Percentiles rank a stretch among this genome's conserved stretches.
Conservation (phyloP, 1,284 basidiomycete species). For the Moesziomyces sp. region DNA sequence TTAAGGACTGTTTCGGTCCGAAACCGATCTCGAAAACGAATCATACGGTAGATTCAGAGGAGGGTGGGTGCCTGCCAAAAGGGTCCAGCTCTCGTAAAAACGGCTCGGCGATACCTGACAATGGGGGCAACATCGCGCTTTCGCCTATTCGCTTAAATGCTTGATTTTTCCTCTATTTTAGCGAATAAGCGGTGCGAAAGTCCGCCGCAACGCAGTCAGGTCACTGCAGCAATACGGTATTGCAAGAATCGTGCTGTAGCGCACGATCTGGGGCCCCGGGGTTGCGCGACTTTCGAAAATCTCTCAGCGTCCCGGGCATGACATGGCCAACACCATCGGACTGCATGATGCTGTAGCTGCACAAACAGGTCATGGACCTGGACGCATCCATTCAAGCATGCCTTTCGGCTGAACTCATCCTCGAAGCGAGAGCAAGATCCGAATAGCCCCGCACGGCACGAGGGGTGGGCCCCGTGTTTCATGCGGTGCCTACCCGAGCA, state of each 20-base stretch:
- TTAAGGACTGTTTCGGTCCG: background rate
- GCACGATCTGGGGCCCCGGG: too few relatives aligned
- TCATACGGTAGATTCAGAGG: background rate
- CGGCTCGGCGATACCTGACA: background rate
- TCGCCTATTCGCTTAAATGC: background rate
- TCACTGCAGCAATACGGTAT: background rate
- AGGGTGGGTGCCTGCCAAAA: background rate
- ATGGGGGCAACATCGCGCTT: background rate
- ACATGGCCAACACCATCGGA: background rate
- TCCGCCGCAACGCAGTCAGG: background rate
- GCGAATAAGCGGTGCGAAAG: background rate
- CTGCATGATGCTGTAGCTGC: too few relatives aligned
- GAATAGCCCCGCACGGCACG: background rate
- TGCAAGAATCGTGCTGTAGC: background rate
- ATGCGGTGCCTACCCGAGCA: background rate
- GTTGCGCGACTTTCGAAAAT: background rate
- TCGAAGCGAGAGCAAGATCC: background rate
- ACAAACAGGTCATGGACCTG: background rate
- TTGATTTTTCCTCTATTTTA: background rate
- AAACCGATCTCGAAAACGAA: background rate
- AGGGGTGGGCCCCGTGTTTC: background rate
- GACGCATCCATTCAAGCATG: background rate
- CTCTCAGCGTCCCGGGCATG: background rate
- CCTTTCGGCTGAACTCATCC: background rate
- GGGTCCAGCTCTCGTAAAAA: background rate